Conservation (phyloP, 805 yeast species). For the Wickerhamiella bombiphila region DNA sequence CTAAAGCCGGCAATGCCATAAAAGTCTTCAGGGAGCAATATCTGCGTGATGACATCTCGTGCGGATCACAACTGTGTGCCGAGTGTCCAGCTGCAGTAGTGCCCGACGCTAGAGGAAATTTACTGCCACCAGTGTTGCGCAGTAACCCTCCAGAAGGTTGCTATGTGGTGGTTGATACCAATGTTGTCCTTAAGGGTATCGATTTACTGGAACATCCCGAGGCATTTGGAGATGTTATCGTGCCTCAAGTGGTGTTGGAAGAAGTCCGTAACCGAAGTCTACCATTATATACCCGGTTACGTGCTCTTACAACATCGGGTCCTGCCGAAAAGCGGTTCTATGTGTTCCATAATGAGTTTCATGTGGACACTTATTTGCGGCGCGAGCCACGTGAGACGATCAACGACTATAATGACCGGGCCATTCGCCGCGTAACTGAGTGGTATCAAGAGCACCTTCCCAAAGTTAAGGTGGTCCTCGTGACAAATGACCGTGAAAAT, state of each 20-base stretch:
- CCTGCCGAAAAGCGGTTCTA: constrained; percentile 62
- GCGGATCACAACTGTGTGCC: constrained; percentile 59
- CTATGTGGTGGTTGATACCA: constrained; percentile 83
- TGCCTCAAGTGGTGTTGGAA: constrained; percentile 92
- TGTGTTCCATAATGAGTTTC: constrained; percentile 88
- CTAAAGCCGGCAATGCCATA: constrained; percentile 71
- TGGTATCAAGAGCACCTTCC: constrained; percentile 62
- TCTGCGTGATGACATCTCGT: constrained; percentile 81
- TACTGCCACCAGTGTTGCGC: constrained; percentile 54
- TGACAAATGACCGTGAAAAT: constrained; percentile 70
- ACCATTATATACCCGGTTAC: constrained; percentile 74
- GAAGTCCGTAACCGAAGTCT: constrained; percentile 79
- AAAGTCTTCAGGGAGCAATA: constrained; percentile 92
- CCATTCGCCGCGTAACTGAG: constrained; percentile 58
- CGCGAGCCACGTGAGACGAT: constrained; percentile 55
- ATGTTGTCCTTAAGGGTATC: constrained; percentile 73
- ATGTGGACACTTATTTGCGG: constrained; percentile 48
- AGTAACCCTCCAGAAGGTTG: constrained; percentile 38
- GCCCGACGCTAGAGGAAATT: constrained; percentile 46
- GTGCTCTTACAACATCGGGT: constrained; percentile 51
- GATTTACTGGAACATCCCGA: constrained; percentile 69
- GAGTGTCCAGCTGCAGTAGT: constrained; percentile 38
- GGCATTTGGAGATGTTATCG: constrained; percentile 73
- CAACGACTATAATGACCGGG: constrained; percentile 84
- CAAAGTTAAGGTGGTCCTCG: constrained; percentile 23